A percentile compares a stretch with the other conserved stretches of the same genome.
phyloP scores from a whole-genome alignment of 148 eudicot species.

The Vaccinium vitisidaea region DNA sequence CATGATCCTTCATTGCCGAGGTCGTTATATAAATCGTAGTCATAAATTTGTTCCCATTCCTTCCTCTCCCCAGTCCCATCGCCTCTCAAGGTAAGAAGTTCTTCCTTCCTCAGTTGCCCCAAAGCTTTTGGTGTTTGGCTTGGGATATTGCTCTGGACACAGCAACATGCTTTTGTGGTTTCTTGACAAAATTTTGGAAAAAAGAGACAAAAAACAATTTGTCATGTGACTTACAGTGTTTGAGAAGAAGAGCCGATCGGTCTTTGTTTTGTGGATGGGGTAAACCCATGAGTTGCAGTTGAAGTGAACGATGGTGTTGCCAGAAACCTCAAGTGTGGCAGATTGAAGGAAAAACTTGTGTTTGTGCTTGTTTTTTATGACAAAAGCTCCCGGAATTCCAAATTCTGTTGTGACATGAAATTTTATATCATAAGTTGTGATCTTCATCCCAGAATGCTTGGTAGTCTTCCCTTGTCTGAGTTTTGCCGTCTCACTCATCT shows the following conservation, averaged over 20 bases:
- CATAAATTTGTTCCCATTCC: conserved; percentile 43
- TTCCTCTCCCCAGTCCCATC: conserved; percentile 40
- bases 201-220: neutral
- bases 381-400: conserved; percentile 30
- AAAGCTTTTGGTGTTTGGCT: conserved; percentile 44
- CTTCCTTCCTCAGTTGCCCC: conserved; percentile 34
- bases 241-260: conserved; percentile 25
- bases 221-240: conserved; percentile 23
- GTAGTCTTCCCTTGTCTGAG: conserved; percentile 23
- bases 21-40: conserved; percentile 57
- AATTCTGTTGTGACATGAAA: conserved; percentile 21
- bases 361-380: conserved; percentile 20
- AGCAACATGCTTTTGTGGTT: neutral
- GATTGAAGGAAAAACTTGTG: conserved; percentile 25
- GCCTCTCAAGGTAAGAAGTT: conserved; percentile 43
- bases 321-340: conserved; percentile 8
- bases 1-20: conserved; percentile 37
- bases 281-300: conserved; percentile 34
- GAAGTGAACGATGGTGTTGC: conserved; percentile 9
- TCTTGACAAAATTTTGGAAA: neutral
- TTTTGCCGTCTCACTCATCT: conserved; percentile 12
- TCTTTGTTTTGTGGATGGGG: conserved; percentile 21
- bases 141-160: conserved; percentile 37
- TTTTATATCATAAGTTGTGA: conserved; percentile 14
- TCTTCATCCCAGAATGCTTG: neutral